Conservation (phyloP, 352 stramenopile species). For the Phytophthora pluvialis region DNA sequence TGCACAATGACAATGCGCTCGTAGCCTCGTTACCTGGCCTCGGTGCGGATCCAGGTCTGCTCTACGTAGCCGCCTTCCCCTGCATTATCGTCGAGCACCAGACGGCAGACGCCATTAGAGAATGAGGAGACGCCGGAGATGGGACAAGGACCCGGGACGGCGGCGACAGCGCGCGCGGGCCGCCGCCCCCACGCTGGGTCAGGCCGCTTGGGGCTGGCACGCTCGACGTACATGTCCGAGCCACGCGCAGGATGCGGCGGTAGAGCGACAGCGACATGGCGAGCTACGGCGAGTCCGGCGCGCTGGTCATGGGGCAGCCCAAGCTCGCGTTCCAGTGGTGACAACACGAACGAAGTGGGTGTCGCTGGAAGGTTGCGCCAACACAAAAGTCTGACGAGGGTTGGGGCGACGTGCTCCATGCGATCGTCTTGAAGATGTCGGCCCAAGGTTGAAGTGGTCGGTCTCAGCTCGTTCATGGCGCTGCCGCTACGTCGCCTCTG, state of each 20-base stretch:
- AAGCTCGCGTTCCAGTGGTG: constrained; percentile 30
- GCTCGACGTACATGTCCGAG: constrained; percentile 64
- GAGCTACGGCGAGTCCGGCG: constrained; percentile 23
- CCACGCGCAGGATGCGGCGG: constrained; percentile 74
- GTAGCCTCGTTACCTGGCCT: constrained; percentile 52
- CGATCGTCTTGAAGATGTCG: not conserved
- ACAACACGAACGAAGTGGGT: too few species aligned
- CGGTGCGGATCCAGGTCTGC: constrained; percentile 69
- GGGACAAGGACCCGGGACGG: not conserved
- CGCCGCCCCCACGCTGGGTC: not conserved
- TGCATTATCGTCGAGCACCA: constrained; percentile 30
- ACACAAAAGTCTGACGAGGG: too few species aligned
- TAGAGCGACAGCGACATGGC: constrained; percentile 67
- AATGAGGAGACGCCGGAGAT: constrained; percentile 10
- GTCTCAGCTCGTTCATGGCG: not conserved
- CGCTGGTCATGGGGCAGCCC: constrained; percentile 11
- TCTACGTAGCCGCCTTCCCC: constrained; percentile 68
- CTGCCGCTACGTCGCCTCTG: constrained; percentile 2
- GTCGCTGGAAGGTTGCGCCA: too few species aligned
- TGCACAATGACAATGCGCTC: not conserved
- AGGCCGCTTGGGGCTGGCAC: not conserved
- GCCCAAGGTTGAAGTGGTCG: constrained; percentile 4
- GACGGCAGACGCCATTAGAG: constrained; percentile 6
- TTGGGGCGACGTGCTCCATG: too few species aligned
- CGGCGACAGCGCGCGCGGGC: not conserved